Evolutionary conservation across 2,329 filamentous ascomycete genomes (phyloP), one percentile per base, ranked within the genome.

Genomic region (Phoma herbarum): DNA sequence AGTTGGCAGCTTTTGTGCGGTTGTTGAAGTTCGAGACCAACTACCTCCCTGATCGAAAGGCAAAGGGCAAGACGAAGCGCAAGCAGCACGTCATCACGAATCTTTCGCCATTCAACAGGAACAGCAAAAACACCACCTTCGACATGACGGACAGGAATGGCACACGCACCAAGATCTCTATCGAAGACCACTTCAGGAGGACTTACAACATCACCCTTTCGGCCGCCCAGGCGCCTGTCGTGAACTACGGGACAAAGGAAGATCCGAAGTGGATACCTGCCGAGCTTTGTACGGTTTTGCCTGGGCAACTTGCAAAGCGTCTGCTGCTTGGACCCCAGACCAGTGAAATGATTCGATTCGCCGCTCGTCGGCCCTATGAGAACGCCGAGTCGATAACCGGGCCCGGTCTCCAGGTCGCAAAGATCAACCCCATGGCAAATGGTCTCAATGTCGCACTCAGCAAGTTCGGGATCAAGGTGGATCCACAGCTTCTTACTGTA

Each of bases 401-500:
- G 2, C 53, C 71, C 26, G 72, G 74, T 9, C 52, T 74, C 1
- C 29, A 65, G n/a, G 67, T 76, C 1, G 57, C 65, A 7, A 70
- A 69, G 43, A 67, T 76, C 47, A 53, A 60, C 4, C 68, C 70
- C 2, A 33, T 66, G 1, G 56, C 59, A 0, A 58, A 71, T 14
- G 67, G 65, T 2, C 31, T 70, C 28, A 72, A 73, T 39, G 61
- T 61, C 1, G 47, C 64, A 16, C 56, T 75, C 43, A 65, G 26
- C 5, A 71, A 80, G 2, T 95, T 93, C 60, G 88, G 88, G 5
- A 81, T 96, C 60, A 77, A 78, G 1, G 83, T 93, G 3, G 81
- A 80, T 7, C 83, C 84, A 12, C 75, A 80, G 1, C 82, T 97
- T 31, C 80, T 96, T 31, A 90, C 90, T 0, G 90, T 97, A 0